Base-by-base conservation (phyloP, 2,329 filamentous ascomycete species). In the Pseudocercospora fijiensis region DNA sequence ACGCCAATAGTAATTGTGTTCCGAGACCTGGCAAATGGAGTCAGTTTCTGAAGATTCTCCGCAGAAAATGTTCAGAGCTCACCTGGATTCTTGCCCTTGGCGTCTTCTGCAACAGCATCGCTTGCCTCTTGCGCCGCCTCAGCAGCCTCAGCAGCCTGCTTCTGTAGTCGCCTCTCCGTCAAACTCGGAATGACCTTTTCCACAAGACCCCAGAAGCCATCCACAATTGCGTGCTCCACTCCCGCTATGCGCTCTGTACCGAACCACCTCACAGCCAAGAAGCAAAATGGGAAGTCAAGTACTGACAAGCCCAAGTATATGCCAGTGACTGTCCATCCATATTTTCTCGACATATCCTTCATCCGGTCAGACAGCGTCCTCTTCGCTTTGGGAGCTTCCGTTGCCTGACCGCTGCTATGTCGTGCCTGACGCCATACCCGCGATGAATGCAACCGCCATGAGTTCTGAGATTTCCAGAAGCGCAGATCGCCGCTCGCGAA, bases 221-320 rank as follows among this genome's bases (percentile, higher is more conserved):
- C 85, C 27, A 91, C 82, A 1, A 92, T 79, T n/a, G 81, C 83
- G 63, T 92, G 84, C 76, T 95, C 91, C 70, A 80, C 82, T 80
- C 81, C 78, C 83, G 92, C 93, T 72, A 99, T 95, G 61, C 85
- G 86, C 26, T 99, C 95, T 0, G 91, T 90, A 16, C 95, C 95
- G 1, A 96, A 84, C 58, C 88, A 81, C 62, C 89, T 86, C 53
- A 99, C 95, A 9, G 95, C 86, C 60, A 96, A 79, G 80, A 96
- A 99, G 79, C 94, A 98, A 75, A 98, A 91, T 0, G 95, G 95
- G 69, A 98, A 96, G 78, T 99, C 95, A 58, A 96, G 80, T 41
- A 90, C 89, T 47, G 90, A 93, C 60, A 99, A 80, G 0, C 83
- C 83, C 10, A 97, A 78, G 77, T 99, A 99, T 13, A 99, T 91